Evolutionary conservation across 257 asterid species (phyloP).

Genomic region (Linderniella brevidens): DNA sequence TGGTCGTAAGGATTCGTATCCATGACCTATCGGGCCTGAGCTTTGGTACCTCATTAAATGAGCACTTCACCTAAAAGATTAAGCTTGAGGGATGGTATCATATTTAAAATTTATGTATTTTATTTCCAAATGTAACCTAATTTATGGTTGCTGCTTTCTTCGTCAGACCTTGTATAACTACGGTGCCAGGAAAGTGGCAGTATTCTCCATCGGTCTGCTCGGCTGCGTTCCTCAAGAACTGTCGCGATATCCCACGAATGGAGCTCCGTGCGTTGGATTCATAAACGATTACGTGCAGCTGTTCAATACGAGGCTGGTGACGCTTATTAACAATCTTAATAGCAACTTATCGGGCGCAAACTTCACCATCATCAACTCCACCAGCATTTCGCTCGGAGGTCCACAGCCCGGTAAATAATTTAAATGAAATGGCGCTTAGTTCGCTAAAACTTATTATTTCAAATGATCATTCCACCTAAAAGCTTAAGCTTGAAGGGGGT

Average conservation of each 20-base stretch:
- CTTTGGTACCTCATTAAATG: not conserved
- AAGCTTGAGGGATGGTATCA: not conserved
- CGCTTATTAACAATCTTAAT: conserved; percentile 22
- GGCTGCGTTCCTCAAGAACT: conserved; percentile 19
- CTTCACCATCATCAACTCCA: conserved; percentile 15
- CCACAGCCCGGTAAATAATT: not conserved
- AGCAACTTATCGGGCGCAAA: conserved; percentile 8
- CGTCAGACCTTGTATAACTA: conserved; percentile 17
- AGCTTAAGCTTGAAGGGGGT: too few species aligned
- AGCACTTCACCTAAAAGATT: too few species aligned
- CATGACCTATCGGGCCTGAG: not conserved
- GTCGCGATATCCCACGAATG: not conserved
- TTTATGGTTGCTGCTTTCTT: not conserved
- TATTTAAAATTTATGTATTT: not conserved
- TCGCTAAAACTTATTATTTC: too few species aligned
- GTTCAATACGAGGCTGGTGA: conserved; percentile 13
- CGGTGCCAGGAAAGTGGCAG: conserved; percentile 38
- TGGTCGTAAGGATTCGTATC: not conserved
- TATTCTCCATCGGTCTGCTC: conserved; percentile 16
- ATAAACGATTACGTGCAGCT: conserved; percentile 11
- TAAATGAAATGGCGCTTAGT: too few species aligned
- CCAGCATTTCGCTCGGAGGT: conserved; percentile 5
- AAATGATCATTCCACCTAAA: too few species aligned
- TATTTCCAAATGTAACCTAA: too few species aligned
- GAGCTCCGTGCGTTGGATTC: conserved; percentile 14